These are phyloP conservation scores for Metschnikowia kofuensis DNA, from an alignment of 805 yeast genomes.

Conservation along the genomic window DNA sequence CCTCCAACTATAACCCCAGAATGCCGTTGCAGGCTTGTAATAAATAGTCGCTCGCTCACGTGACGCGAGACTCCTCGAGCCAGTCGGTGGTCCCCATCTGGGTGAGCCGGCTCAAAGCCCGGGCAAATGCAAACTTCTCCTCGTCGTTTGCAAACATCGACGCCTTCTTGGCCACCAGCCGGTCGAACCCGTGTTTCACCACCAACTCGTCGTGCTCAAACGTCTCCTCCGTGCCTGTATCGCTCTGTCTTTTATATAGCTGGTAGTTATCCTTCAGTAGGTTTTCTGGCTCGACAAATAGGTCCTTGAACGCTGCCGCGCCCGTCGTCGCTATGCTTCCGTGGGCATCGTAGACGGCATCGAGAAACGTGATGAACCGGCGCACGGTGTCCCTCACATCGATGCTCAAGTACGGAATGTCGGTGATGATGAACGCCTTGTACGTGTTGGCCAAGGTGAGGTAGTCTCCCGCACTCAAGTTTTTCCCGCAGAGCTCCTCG, in stretches of 20 bases:
- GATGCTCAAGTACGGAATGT: constrained; percentile 81
- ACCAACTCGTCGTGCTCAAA: constrained; percentile 61
- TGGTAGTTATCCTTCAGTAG: constrained; percentile 46
- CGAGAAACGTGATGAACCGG: constrained; percentile 90
- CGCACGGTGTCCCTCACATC: constrained; percentile 81
- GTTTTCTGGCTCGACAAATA: constrained; percentile 81
- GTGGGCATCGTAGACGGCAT: constrained; percentile 92
- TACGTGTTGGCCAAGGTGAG: constrained; percentile 74
- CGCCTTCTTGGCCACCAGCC: constrained; percentile 66
- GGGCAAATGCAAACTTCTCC: constrained; percentile 93
- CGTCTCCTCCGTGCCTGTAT: constrained; percentile 35
- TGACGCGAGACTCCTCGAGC: constrained; percentile 48
- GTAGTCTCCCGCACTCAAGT: constrained; percentile 93
- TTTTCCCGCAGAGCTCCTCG: constrained; percentile 79
- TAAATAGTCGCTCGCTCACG: neutral
- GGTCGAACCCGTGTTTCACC: constrained; percentile 72
- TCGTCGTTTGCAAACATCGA: constrained; percentile 86
- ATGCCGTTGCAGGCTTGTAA: too few relatives aligned
- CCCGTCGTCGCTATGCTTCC: constrained; percentile 86
- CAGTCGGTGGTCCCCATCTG: constrained; percentile 95
- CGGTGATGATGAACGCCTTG: constrained; percentile 81
- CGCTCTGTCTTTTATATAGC: constrained; percentile 40
- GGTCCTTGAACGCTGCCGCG: constrained; percentile 77
- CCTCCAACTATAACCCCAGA: too few relatives aligned
- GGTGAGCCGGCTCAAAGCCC: constrained; percentile 85